Base-by-base conservation (phyloP, 306 rosid genomes). In the Argentina anserina region DNA sequence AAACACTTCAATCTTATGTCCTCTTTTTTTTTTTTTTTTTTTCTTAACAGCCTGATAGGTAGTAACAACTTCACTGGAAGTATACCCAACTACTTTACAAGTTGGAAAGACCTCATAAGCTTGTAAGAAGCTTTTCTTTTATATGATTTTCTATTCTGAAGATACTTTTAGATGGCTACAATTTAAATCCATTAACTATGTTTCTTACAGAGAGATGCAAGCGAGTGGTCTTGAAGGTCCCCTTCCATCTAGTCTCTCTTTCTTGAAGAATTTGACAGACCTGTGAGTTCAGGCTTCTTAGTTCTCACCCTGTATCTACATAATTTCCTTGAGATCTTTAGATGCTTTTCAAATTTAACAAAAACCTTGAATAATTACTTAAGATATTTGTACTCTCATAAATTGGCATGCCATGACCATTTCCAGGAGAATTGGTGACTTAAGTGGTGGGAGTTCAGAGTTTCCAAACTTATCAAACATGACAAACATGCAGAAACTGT, bases 51-150 rank as follows among this genome's bases (percentile, higher is more conserved):
- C 20, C 11, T 4, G 41, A 63, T 81, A 25, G 76, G 79, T 37
- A 73, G 85, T 15, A 81, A 81, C 61, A 73, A 81, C 74, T 77
- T 81, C 74, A 69, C 13, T 15, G 79, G 85, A 77, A 81, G 56
- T 55, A 68, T 81, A 23, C 85, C 85, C 0, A 17, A 77, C 26
- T 67, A 62, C 37, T 72, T 73, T 46, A 59, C 0, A 5, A 62
- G 65, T 37, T 77, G 74, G 81, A 55, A 65, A 64, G 41, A 28
- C 2, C 76, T 81, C 1, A 18, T 12, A 26, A 7, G 0, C 17
- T 69, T 81, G 85, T 77, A 36, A 73, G 79, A 42, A 9, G 20
- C 9, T 62, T 11, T 13, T 25, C 45, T 26, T 3, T 2, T 36
- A 9, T 4, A 23, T 8, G 4, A 41, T 17, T 14, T 14, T 76